phyloP scores from a whole-genome alignment of 2,329 filamentous ascomycete genomes.

The Alternaria brassicicola region DNA sequence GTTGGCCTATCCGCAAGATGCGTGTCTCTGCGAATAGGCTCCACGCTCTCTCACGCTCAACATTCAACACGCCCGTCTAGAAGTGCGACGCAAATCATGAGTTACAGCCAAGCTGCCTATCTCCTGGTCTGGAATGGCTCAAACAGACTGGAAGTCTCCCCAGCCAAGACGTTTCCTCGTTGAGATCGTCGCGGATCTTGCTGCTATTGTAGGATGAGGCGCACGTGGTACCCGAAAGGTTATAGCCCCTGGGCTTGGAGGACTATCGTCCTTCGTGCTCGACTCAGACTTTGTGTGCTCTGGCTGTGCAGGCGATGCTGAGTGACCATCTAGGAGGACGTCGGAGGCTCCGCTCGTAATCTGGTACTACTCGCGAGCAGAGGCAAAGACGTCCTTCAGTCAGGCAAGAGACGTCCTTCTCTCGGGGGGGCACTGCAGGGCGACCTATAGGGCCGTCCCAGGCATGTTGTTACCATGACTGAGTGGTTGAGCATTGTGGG shows the following conservation, averaged over 20 bases:
- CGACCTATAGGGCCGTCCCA: slow-evolving; percentile 21
- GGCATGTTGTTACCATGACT: neutral
- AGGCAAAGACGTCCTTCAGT: slow-evolving; percentile 2
- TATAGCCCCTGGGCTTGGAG: neutral
- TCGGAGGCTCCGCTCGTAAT: neutral
- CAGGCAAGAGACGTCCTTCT: slow-evolving; percentile 8
- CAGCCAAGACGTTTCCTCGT: neutral
- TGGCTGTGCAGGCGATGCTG: slow-evolving; percentile 2
- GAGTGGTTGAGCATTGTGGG: neutral
- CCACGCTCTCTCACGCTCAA: neutral
- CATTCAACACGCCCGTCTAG: neutral
- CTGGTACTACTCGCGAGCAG: neutral
- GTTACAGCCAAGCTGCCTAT: slow-evolving; percentile 1
- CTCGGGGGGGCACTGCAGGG: slow-evolving; percentile 15
- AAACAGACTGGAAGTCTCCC: slow-evolving; percentile 2
- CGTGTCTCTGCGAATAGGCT: neutral
- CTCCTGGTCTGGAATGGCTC: neutral
- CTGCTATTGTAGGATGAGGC: slow-evolving; percentile 9
- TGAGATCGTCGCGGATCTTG: neutral
- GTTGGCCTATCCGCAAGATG: neutral
- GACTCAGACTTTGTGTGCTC: neutral
- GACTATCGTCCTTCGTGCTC: neutral
- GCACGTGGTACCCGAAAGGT: slow-evolving; percentile 6
- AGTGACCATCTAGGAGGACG: slow-evolving; percentile 5
- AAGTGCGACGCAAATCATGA: neutral